Conservation (phyloP, 352 stramenopile species). For the Peronosclerospora sorghi region DNA sequence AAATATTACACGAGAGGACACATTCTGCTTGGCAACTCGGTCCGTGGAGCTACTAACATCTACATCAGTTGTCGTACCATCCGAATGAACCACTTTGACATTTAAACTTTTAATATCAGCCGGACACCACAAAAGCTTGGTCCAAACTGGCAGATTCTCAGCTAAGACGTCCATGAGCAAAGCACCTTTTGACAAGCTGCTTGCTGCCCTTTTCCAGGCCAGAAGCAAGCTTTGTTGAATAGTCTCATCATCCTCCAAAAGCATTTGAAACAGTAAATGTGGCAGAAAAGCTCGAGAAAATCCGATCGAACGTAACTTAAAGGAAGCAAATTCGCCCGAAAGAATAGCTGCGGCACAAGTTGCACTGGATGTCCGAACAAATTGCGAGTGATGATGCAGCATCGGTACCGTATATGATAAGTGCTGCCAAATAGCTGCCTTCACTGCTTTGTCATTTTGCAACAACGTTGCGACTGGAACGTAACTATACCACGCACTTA, state of each 20-base stretch:
- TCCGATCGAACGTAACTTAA: neutral
- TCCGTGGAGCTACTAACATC: neutral
- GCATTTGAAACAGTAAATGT: conserved; percentile 51
- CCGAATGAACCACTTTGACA: conserved; percentile 4
- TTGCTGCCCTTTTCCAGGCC: conserved; percentile 33
- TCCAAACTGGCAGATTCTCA: conserved; percentile 23
- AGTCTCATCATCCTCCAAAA: conserved; percentile 30
- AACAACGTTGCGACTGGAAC: conserved; percentile 12
- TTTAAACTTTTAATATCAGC: conserved; percentile 23
- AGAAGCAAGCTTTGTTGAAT: conserved; percentile 20
- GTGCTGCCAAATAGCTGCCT: conserved; percentile 18
- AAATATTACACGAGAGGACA: conserved; percentile 33
- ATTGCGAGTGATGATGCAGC: conserved; percentile 41
- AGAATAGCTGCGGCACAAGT: conserved; percentile 41
- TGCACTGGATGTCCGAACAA: conserved; percentile 32
- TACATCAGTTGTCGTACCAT: neutral
- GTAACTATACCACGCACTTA: conserved; percentile 38
- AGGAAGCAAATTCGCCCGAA: conserved; percentile 6
- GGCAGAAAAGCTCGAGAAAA: conserved; percentile 31
- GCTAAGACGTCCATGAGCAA: conserved; percentile 17
- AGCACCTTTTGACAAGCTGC: conserved; percentile 9
- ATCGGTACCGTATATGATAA: conserved; percentile 32
- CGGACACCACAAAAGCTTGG: conserved; percentile 40
- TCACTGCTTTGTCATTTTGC: conserved; percentile 13
- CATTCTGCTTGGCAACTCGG: conserved; percentile 4